Base-by-base conservation (phyloP, 1,284 basidiomycete genomes). In the Thelephora terrestris region DNA sequence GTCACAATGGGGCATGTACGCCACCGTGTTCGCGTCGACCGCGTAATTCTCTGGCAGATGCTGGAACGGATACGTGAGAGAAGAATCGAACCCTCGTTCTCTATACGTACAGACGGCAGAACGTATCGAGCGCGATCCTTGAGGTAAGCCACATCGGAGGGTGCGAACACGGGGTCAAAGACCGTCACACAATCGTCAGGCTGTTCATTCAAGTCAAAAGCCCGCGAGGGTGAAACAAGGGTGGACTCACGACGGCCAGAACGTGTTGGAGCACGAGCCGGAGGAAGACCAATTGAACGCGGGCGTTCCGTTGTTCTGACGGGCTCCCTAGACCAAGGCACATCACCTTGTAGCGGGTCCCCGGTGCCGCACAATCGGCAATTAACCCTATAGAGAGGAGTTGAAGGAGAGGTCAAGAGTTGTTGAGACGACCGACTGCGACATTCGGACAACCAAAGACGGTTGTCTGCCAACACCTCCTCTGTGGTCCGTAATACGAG, bases 1-100 rank as follows among this genome's bases (percentile, higher is more conserved):
- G 59, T 85, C 82, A 58, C 85, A 87, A 60, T 87, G 84, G 27
- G 83, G 85, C 83, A 86, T 85, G 65, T 76, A 85, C 47, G 79
- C 68, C 48, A 87, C 67, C 43, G 81, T 85, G 52, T 76, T 75
- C 25, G 52, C 51, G 27, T 54, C 49, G 18, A 65, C 50, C 42
- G 43, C 52, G 50, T 67, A 61, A 43, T 68, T 18, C 18, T 42
- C n/a, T 4, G 12, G 21, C 18, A 20, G 14, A 23, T 9, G 6
- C 23, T 40, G 38, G 21, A 18, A 21, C 17, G 3, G 9, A 32
- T 12, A 4, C 29, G 14, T 32, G 7, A 32, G 29, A 32, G 14
- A 32, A 7, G 29, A 14, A 3, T 32, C 24, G 17, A 27, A 10
- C 1, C 20, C 39, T 42, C 20, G 5, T 16, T 14, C 6, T 18